A percentile compares a stretch with the other conserved stretches of the same genome.
phyloP scores from a whole-genome alignment of 2,329 filamentous ascomycete species.

The Colletotrichum nymphaeae region DNA sequence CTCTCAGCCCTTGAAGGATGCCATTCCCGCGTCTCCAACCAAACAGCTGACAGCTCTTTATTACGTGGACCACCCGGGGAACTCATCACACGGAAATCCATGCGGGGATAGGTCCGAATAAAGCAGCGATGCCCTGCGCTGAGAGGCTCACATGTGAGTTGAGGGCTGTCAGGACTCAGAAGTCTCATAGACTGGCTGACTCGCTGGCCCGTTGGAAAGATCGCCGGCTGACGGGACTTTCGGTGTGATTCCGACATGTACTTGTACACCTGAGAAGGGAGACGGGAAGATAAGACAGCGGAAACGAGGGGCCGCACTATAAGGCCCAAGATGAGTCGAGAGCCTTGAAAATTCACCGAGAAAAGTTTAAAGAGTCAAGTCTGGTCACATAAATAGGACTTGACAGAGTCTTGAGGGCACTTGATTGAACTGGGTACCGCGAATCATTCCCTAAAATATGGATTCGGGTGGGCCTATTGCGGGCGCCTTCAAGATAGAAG shows the following conservation, averaged over 20 bases:
- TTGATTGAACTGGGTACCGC: background rate
- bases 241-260: background rate
- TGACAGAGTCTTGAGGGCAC: background rate
- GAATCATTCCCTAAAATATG: background rate
- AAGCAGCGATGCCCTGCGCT: background rate
- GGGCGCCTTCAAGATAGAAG: background rate
- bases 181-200: background rate
- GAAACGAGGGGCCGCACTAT: background rate
- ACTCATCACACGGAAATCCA: background rate
- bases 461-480: background rate
- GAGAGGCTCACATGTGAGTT: background rate
- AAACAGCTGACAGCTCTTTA: background rate
- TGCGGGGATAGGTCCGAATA: background rate
- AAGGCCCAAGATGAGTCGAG: background rate
- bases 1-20: background rate
- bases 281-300: background rate
- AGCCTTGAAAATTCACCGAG: background rate
- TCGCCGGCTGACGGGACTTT: background rate
- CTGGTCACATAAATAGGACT: background rate
- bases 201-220: background rate
- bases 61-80: background rate
- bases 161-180: background rate
- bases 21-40: background rate
- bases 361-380: background rate
- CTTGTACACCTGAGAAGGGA: background rate